Evolutionary conservation across 2,329 filamentous ascomycete species (phyloP).

Genomic region (Penicillium digitatum): DNA sequence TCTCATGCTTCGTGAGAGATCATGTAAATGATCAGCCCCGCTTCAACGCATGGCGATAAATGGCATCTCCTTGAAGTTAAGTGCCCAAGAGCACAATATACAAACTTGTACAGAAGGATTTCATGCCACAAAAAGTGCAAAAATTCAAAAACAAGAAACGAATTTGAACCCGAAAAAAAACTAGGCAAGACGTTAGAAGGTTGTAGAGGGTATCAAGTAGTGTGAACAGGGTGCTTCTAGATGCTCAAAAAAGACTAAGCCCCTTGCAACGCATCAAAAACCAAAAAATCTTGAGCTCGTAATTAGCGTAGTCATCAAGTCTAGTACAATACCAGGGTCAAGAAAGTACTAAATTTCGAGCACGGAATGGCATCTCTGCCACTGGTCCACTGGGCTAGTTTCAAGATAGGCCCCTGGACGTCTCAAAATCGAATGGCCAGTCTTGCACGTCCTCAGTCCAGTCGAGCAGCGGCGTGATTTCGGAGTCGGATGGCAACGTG

Average conservation of each 20-base stretch:
- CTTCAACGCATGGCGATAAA: not conserved
- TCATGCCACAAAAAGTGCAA: not conserved
- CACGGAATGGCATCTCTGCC: not conserved
- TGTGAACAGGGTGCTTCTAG: not conserved
- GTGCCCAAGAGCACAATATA: not conserved
- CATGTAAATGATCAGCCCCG: not conserved
- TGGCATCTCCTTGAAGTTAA: not conserved
- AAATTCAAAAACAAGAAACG: not conserved
- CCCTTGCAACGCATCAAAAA: not conserved
- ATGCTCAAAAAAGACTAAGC: not conserved
- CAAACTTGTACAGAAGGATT: not conserved
- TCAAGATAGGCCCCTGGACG: not conserved
- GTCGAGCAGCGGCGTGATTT: not conserved
- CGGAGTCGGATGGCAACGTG: not conserved
- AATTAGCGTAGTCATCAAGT: not conserved
- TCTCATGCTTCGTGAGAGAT: not conserved
- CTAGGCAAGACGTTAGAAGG: not conserved
- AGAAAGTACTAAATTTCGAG: not conserved
- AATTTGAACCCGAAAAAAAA: not conserved
- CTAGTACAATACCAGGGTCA: not conserved
- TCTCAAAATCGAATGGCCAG: not conserved
- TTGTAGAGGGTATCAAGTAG: not conserved
- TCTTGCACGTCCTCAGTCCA: not conserved
- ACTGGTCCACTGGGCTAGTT: not conserved
- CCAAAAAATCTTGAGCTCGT: not conserved